Evolutionary conservation across 1,284 basidiomycete genomes (phyloP).

Genomic region (Polyporus tsugae): DNA sequence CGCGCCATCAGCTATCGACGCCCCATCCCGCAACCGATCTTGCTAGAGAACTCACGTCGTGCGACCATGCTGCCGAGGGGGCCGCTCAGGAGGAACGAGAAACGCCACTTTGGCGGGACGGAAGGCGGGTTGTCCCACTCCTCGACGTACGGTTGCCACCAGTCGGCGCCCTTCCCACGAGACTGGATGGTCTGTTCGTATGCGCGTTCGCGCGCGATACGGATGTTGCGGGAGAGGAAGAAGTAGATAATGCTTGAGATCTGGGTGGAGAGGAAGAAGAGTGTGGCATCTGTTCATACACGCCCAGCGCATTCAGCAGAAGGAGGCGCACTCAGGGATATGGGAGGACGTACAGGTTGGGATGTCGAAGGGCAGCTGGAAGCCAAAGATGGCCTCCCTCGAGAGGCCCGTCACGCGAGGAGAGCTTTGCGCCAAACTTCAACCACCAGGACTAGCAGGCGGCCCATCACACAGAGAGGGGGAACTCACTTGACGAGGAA

Average conservation of each 20-base stretch:
- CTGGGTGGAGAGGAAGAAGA: constrained; percentile 78
- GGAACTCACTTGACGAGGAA: constrained; percentile 68
- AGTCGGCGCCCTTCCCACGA: constrained; percentile 80
- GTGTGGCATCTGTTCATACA: constrained; percentile 68
- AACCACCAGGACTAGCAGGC: not conserved
- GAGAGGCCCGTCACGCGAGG: constrained; percentile 72
- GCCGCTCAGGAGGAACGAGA: constrained; percentile 50
- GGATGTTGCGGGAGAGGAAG: constrained; percentile 80
- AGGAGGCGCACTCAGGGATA: constrained; percentile 3
- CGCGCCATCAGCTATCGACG: not conserved
- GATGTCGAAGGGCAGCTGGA: constrained; percentile 68
- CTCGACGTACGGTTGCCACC: constrained; percentile 89
- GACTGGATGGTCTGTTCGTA: constrained; percentile 84
- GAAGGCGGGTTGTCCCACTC: constrained; percentile 82
- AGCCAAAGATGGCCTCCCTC: constrained; percentile 69
- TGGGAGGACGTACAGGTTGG: constrained; percentile 62
- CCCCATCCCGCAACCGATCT: not conserved
- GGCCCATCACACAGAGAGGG: not conserved
- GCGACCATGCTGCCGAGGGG: constrained; percentile 61
- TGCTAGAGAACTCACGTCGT: constrained; percentile 31
- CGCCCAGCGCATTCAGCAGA: not conserved
- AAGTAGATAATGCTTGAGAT: constrained; percentile 77
- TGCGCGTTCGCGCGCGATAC: constrained; percentile 78
- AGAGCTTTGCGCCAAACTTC: constrained; percentile 53
- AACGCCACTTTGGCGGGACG: constrained; percentile 46